Percentiles rank a stretch among this genome's conserved stretches.
Conservation (phyloP, 257 asterid genomes). For the Jasminum sambac region DNA sequence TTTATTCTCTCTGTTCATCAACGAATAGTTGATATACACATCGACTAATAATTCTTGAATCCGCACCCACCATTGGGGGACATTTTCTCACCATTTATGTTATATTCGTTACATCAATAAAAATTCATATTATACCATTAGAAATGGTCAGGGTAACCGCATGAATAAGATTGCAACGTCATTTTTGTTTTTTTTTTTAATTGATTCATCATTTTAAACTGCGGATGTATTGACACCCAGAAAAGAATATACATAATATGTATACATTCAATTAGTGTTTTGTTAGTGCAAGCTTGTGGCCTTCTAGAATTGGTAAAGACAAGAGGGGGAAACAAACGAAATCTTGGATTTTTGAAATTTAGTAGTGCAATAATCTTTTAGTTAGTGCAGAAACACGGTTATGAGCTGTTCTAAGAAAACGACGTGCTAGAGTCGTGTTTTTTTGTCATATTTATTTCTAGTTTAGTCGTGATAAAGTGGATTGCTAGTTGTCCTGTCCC, state of each 20-base stretch:
- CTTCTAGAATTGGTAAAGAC: not conserved
- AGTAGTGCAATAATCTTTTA: not conserved
- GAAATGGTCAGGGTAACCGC: too few relatives aligned
- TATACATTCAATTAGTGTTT: too few relatives aligned
- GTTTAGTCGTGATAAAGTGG: not conserved
- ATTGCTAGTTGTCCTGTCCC: not conserved
- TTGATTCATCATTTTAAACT: not conserved
- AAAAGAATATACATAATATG: too few relatives aligned
- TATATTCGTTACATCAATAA: too few relatives aligned
- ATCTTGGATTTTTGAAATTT: not conserved
- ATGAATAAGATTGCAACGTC: too few relatives aligned
- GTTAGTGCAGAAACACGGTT: slow-evolving; percentile 52
- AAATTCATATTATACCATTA: too few relatives aligned
- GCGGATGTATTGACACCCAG: not conserved
- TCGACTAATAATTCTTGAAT: too few relatives aligned
- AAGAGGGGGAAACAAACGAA: slow-evolving; percentile 13
- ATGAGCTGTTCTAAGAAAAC: slow-evolving; percentile 31
- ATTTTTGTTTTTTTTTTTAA: too few relatives aligned
- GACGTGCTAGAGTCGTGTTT: slow-evolving; percentile 27
- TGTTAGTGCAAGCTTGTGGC: slow-evolving; percentile 11
- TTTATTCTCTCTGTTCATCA: too few relatives aligned
- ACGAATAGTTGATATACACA: too few relatives aligned
- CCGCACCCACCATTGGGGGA: too few relatives aligned
- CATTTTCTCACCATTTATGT: too few relatives aligned
- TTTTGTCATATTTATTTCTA: slow-evolving; percentile 24